A percentile compares a stretch with the other conserved stretches of the same genome.
Conservation (phyloP, 78 protist species). For the Speleostelium caveatum region DNA sequence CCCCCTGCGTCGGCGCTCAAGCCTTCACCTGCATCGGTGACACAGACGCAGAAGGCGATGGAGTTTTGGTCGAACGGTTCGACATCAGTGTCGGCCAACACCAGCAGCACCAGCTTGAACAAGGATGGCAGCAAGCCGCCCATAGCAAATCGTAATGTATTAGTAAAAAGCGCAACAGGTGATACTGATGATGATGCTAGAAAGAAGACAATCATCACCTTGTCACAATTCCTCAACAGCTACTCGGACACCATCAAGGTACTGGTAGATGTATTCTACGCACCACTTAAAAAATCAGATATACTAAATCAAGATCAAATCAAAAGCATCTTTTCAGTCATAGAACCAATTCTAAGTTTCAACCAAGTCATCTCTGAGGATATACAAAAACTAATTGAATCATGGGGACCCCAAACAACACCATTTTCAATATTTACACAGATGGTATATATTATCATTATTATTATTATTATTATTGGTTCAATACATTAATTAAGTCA, state of each 20-base stretch:
- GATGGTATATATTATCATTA: conserved; percentile 24
- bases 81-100: no score
- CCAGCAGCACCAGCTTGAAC: no score
- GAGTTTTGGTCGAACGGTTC: no score
- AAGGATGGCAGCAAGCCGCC: no score
- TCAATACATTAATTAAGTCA: neutral
- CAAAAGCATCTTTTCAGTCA: conserved; percentile 19
- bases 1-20: no score
- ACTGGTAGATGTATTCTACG: conserved; percentile 34
- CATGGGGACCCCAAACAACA: conserved; percentile 15
- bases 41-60: no score
- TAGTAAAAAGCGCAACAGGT: neutral
- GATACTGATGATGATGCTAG: conserved; percentile 1
- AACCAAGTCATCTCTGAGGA: conserved; percentile 23
- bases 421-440: conserved; percentile 58
- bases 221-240: neutral
- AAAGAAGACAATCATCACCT: neutral
- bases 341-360: conserved; percentile 31
- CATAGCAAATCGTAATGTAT: no score
- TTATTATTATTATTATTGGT: neutral
- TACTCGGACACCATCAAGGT: conserved; percentile 44
- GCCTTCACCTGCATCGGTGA: no score
- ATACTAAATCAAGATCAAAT: conserved; percentile 43
- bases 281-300: conserved; percentile 55
- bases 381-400: neutral